Conservation (phyloP, 2,329 filamentous ascomycete genomes). For the Capronia americana region DNA sequence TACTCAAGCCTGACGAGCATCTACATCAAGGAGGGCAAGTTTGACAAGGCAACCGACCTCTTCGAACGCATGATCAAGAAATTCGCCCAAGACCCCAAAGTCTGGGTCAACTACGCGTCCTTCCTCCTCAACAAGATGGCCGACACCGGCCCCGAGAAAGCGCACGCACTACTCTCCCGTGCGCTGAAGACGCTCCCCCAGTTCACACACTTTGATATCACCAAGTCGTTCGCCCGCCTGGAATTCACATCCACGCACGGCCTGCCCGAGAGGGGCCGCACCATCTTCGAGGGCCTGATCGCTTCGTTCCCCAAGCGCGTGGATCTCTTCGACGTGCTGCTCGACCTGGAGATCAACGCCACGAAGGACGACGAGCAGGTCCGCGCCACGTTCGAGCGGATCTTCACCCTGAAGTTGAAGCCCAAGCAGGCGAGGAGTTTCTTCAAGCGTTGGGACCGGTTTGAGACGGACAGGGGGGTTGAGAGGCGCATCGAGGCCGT, state of each 20-base stretch:
- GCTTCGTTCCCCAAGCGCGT: constrained; percentile 85
- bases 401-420: constrained; percentile 70
- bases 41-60: constrained; percentile 82
- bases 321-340: constrained; percentile 89
- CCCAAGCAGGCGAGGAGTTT: constrained; percentile 81
- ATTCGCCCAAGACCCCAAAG: constrained; percentile 76
- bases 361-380: constrained; percentile 67
- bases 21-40: constrained; percentile 89
- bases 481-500: constrained; percentile 73
- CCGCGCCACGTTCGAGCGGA: constrained; percentile 81
- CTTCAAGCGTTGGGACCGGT: constrained; percentile 90
- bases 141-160: constrained; percentile 67
- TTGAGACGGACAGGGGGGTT: constrained; percentile 75
- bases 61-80: constrained; percentile 90
- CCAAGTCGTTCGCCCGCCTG: constrained; percentile 86
- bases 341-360: constrained; percentile 84
- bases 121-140: constrained; percentile 80
- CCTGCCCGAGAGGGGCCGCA: constrained; percentile 87
- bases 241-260: constrained; percentile 86
- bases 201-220: constrained; percentile 73
- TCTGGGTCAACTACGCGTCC: constrained; percentile 94
- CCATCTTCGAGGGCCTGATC: constrained; percentile 89
- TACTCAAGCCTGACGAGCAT: constrained; percentile 90
- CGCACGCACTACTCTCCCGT: constrained; percentile 77
- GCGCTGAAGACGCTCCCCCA: constrained; percentile 81